Percentiles rank a stretch among this genome's conserved stretches.
These are phyloP conservation scores for Yarrowia deformans DNA, from an alignment of 805 yeast species.

Conservation along the genomic window DNA sequence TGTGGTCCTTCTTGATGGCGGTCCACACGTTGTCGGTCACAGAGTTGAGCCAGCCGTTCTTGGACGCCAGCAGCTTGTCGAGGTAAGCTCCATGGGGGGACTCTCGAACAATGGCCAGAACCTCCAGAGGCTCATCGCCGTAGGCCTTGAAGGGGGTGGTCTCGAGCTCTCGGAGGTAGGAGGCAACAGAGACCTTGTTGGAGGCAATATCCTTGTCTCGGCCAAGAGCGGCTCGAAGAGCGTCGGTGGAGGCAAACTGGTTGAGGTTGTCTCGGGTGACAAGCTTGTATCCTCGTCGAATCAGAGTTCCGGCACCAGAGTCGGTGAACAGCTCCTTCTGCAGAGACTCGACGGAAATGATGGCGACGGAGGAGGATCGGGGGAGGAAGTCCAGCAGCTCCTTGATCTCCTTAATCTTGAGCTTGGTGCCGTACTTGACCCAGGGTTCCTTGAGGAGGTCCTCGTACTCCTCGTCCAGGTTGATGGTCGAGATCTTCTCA, in stretches of 20 bases:
- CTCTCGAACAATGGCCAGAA: constrained; percentile 79
- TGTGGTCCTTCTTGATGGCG: constrained; percentile 76
- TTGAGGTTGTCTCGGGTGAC: constrained; percentile 66
- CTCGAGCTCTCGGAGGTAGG: constrained; percentile 78
- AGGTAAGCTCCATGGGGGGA: constrained; percentile 59
- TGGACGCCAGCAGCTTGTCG: constrained; percentile 85
- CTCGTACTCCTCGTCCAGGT: constrained; percentile 93
- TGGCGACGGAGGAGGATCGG: constrained; percentile 96
- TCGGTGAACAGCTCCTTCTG: constrained; percentile 98
- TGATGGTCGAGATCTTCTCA: constrained; percentile 86
- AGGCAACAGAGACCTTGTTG: constrained; percentile 77
- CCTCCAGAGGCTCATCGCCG: constrained; percentile 96
- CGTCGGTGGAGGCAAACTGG: constrained; percentile 67
- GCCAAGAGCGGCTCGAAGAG: constrained; percentile 75
- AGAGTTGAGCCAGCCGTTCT: constrained; percentile 96
- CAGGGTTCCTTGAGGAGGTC: constrained; percentile 89
- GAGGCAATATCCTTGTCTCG: constrained; percentile 77
- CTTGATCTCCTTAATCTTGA: constrained; percentile 95
- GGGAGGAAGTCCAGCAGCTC: constrained; percentile 94
- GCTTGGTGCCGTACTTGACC: constrained; percentile 98
- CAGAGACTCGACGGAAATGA: constrained; percentile 90
- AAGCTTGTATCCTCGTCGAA: constrained; percentile 95
- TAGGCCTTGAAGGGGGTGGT: constrained; percentile 70
- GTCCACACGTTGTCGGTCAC: constrained; percentile 94
- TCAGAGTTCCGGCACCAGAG: constrained; percentile 98